These are phyloP conservation scores for Mycena olivaceomarginata DNA, from an alignment of 768 basidiomycete genomes.

Conservation along the genomic window DNA sequence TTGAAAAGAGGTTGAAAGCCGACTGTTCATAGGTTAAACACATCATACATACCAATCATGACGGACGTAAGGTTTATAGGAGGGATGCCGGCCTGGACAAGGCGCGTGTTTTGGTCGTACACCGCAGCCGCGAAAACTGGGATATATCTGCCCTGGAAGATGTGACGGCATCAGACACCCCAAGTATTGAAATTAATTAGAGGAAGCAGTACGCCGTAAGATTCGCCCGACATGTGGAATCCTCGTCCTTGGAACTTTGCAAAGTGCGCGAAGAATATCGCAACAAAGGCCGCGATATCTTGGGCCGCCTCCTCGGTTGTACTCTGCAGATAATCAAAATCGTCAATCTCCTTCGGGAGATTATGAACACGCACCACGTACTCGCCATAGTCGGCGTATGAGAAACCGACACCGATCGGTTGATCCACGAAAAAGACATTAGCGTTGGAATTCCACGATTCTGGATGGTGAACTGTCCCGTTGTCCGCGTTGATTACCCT, in stretches of 20 bases:
- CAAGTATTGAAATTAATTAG: no score
- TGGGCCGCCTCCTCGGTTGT: constrained; percentile 71
- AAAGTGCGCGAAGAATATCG: constrained; percentile 75
- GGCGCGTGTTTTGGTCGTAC: constrained; percentile 66
- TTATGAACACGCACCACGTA: neutral
- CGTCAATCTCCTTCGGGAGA: neutral
- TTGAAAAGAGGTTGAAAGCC: constrained; percentile 12
- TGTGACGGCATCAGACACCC: no score
- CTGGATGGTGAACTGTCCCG: constrained; percentile 61
- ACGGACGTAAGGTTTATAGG: constrained; percentile 71
- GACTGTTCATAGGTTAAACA: neutral
- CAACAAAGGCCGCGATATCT: constrained; percentile 71
- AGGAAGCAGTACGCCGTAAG: constrained; percentile 64
- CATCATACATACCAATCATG: constrained; percentile 63
- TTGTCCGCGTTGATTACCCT: constrained; percentile 61
- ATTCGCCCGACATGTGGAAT: constrained; percentile 70
- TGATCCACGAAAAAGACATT: constrained; percentile 55
- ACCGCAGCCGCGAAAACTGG: constrained; percentile 70
- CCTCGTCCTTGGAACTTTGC: constrained; percentile 69
- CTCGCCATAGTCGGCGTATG: constrained; percentile 49
- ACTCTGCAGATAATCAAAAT: constrained; percentile 51
- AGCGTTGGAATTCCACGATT: constrained; percentile 72
- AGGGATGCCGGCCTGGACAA: constrained; percentile 64
- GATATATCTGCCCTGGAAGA: constrained; percentile 68
- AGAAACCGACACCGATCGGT: constrained; percentile 61